phyloP scores from a whole-genome alignment of 2,329 filamentous ascomycete species.

The Samsoniella hepiali region DNA sequence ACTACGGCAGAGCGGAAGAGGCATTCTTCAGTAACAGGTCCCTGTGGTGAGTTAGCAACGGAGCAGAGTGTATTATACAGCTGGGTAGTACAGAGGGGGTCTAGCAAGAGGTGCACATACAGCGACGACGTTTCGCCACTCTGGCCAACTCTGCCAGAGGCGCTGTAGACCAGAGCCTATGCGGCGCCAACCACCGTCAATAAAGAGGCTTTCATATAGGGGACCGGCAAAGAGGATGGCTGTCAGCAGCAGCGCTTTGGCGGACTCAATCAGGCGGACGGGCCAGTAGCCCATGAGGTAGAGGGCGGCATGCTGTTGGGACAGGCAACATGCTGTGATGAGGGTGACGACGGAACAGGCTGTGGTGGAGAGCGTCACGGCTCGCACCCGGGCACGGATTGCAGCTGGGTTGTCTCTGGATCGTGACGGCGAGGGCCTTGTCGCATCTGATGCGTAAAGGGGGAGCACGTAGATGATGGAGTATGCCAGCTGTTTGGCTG shows the following conservation, averaged over 20 bases:
- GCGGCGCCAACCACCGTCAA: slow-evolving; percentile 66
- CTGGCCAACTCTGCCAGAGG: slow-evolving; percentile 69
- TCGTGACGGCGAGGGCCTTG: slow-evolving; percentile 73
- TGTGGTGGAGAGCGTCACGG: slow-evolving; percentile 72
- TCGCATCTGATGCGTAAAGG: slow-evolving; percentile 78
- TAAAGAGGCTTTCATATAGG: slow-evolving; percentile 73
- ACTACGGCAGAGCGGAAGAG: slow-evolving; percentile 88
- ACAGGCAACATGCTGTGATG: slow-evolving; percentile 55
- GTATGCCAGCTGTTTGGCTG: slow-evolving; percentile 61
- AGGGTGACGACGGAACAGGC: slow-evolving; percentile 65
- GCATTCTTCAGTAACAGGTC: slow-evolving; percentile 86
- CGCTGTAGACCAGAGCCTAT: slow-evolving; percentile 56
- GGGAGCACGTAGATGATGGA: slow-evolving; percentile 88
- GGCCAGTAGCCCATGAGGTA: slow-evolving; percentile 82
- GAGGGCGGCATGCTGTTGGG: slow-evolving; percentile 48
- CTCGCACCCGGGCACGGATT: slow-evolving; percentile 80
- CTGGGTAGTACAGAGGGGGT: not conserved
- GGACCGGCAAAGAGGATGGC: slow-evolving; percentile 78
- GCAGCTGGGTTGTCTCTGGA: slow-evolving; percentile 86
- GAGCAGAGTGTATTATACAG: not conserved
- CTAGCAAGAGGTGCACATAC: slow-evolving; percentile 48
- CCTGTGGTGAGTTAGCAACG: slow-evolving; percentile 43
- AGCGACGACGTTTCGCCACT: slow-evolving; percentile 82
- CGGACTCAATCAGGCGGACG: slow-evolving; percentile 60
- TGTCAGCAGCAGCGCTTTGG: slow-evolving; percentile 66